These are phyloP conservation scores for Harringtonia aguacate DNA, from an alignment of 2,329 filamentous ascomycete species.

Conservation along the genomic window DNA sequence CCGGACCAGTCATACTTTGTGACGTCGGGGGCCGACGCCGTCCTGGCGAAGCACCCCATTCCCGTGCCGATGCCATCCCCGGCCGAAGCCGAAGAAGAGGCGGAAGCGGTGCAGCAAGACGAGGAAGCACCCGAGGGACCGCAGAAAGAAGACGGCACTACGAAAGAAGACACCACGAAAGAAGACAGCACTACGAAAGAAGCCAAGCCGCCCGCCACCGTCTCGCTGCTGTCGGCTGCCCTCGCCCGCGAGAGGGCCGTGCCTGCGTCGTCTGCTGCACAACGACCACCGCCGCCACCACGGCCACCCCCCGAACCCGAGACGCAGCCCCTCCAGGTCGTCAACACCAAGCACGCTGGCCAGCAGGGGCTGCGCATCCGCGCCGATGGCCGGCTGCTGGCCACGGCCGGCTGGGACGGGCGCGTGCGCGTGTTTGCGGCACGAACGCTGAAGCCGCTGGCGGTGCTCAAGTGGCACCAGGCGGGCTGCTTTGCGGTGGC, in stretches of 20 bases:
- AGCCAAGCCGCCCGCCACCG: background rate
- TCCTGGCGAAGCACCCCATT: slow-evolving; percentile 67
- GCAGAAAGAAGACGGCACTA: background rate
- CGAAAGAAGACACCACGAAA: background rate
- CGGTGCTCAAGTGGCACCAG: slow-evolving; percentile 89
- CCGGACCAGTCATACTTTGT: slow-evolving; percentile 49
- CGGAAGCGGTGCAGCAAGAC: background rate
- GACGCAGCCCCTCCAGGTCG: slow-evolving; percentile 42
- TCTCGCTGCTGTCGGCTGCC: slow-evolving; percentile 20
- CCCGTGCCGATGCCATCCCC: slow-evolving; percentile 17
- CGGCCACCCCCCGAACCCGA: slow-evolving; percentile 10
- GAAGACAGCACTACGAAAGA: background rate
- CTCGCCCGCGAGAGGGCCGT: slow-evolving; percentile 10
- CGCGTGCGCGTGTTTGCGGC: slow-evolving; percentile 70
- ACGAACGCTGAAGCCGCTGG: slow-evolving; percentile 75
- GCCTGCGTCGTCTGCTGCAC: background rate
- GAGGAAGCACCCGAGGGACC: background rate
- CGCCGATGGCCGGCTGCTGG: slow-evolving; percentile 72
- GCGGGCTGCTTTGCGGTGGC: slow-evolving; percentile 74
- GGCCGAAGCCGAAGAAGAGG: background rate
- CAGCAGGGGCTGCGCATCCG: slow-evolving; percentile 74
- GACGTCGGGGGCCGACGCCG: slow-evolving; percentile 73
- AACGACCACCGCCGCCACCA: background rate
- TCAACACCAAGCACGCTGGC: slow-evolving; percentile 79
- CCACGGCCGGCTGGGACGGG: slow-evolving; percentile 88